Evolutionary conservation across 2,329 filamentous ascomycete genomes (phyloP).

Genomic region (Aureobasidium uvarum): DNA sequence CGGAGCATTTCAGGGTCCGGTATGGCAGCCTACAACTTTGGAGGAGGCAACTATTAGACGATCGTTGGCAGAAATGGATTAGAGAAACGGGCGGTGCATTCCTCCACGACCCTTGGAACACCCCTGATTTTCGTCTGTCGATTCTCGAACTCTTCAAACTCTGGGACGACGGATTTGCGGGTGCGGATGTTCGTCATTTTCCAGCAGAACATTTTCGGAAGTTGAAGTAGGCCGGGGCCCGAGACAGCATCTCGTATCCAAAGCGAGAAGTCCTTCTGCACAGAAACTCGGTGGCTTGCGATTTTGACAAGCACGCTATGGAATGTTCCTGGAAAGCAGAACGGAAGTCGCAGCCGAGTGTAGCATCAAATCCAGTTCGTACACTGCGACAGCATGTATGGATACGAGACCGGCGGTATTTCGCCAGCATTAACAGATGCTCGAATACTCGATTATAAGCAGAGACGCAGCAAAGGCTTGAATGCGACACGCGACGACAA

Average conservation of each 20-base stretch:
- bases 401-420: neutral
- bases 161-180: conserved; percentile 1
- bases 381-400: neutral
- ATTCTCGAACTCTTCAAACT: conserved; percentile 3
- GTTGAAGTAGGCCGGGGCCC: neutral
- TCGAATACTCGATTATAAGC: neutral
- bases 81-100: conserved; percentile 2
- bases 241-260: neutral
- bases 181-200: conserved; percentile 17
- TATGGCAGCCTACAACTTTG: conserved; percentile 8
- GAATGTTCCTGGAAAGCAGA: neutral
- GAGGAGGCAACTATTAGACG: neutral
- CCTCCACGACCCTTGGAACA: conserved; percentile 9
- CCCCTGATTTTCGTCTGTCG: neutral
- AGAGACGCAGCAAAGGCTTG: neutral
- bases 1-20: conserved; percentile 6
- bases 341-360: conserved; percentile 6
- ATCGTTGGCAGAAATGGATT: conserved; percentile 7
- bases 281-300: conserved; percentile 9
- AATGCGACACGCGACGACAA: conserved; percentile 1
- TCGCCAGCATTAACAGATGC: neutral
- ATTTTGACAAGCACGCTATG: conserved; percentile 23
- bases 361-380: neutral
- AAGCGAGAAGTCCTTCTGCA: conserved; percentile 4
- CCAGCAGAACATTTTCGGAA: neutral